Percentiles rank a stretch among this genome's conserved stretches.
Conservation (phyloP, 2,329 filamentous ascomycete species). For the Westerdykella aurantiaca region DNA sequence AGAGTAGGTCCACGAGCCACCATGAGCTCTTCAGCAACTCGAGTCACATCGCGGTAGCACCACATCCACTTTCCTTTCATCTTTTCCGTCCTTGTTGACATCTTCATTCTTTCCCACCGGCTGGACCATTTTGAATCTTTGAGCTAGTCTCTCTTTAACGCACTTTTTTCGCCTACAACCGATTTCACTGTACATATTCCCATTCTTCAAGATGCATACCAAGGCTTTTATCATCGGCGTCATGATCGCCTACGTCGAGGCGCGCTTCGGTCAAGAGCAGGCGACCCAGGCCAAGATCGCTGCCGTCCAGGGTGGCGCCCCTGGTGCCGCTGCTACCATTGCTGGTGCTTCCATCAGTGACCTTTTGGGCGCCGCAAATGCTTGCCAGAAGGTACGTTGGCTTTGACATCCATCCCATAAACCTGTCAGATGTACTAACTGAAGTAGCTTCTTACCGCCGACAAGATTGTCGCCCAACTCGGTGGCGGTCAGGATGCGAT, state of each 20-base stretch:
- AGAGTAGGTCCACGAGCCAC: slow-evolving; percentile 8
- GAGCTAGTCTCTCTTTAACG: slow-evolving; percentile 34
- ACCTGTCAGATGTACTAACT: slow-evolving; percentile 13
- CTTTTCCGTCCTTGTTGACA: slow-evolving; percentile 16
- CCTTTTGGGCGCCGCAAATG: slow-evolving; percentile 59
- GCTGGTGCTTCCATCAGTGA: slow-evolving; percentile 57
- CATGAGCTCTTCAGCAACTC: slow-evolving; percentile 21
- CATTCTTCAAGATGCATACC: slow-evolving; percentile 26
- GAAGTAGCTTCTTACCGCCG: slow-evolving; percentile 54
- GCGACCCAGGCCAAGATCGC: slow-evolving; percentile 51
- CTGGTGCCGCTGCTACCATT: slow-evolving; percentile 59
- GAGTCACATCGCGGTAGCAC: slow-evolving; percentile 22
- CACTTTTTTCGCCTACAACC: slow-evolving; percentile 9
- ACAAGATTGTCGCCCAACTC: slow-evolving; percentile 57
- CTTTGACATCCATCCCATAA: not conserved
- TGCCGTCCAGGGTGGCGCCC: slow-evolving; percentile 49
- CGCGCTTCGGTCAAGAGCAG: slow-evolving; percentile 60
- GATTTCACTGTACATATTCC: slow-evolving; percentile 15
- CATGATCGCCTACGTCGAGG: slow-evolving; percentile 32
- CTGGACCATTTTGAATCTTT: slow-evolving; percentile 23
- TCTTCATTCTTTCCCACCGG: slow-evolving; percentile 25
- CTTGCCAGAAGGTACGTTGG: slow-evolving; percentile 54
- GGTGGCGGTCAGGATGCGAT: slow-evolving; percentile 57
- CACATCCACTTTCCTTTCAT: slow-evolving; percentile 13
- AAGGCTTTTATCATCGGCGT: slow-evolving; percentile 27